Percentiles rank a stretch among this genome's conserved stretches.
Evolutionary conservation across 176 grass and related monocot genomes (phyloP).

Genomic region (Triticum monococcum): DNA sequence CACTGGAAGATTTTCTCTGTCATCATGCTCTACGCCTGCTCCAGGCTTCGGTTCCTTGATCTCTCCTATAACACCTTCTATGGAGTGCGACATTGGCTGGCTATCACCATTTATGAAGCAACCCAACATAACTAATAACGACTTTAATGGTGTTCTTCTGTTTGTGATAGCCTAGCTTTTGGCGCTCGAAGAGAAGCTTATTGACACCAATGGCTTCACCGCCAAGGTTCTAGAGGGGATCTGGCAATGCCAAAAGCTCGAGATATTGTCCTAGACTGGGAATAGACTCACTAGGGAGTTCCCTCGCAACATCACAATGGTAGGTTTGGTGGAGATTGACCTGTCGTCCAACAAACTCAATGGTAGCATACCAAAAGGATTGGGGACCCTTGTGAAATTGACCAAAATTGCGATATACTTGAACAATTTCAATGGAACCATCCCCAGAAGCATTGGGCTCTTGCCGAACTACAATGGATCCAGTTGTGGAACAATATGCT

Average conservation of each 20-base stretch:
- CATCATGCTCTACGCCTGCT: too few species aligned
- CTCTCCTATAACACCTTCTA: too few species aligned
- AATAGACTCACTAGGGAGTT: slow-evolving; percentile 35
- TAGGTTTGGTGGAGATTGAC: slow-evolving; percentile 37
- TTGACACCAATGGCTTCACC: background rate
- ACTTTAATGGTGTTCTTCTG: too few species aligned
- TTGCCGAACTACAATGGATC: slow-evolving; percentile 15
- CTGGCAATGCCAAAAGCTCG: slow-evolving; percentile 37
- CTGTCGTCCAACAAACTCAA: slow-evolving; percentile 45
- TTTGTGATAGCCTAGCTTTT: too few species aligned
- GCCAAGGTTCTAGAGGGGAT: slow-evolving; percentile 48
- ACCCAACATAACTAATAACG: too few species aligned
- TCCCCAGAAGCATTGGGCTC: slow-evolving; percentile 46
- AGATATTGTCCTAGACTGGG: background rate
- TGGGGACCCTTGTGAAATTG: slow-evolving; percentile 34
- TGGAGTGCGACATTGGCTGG: too few species aligned
- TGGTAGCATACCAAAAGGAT: slow-evolving; percentile 36
- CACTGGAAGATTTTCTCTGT: too few species aligned
- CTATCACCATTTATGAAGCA: too few species aligned
- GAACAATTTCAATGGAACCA: slow-evolving; percentile 46
- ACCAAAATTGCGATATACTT: slow-evolving; percentile 23
- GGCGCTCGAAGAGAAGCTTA: too few species aligned
- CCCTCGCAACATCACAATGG: background rate
- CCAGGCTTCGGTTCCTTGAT: too few species aligned
- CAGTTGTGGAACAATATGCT: slow-evolving; percentile 47